Evolutionary conservation across 495 filamentous ascomycete genomes (phyloP).

Genomic region (Neurospora sp.): DNA sequence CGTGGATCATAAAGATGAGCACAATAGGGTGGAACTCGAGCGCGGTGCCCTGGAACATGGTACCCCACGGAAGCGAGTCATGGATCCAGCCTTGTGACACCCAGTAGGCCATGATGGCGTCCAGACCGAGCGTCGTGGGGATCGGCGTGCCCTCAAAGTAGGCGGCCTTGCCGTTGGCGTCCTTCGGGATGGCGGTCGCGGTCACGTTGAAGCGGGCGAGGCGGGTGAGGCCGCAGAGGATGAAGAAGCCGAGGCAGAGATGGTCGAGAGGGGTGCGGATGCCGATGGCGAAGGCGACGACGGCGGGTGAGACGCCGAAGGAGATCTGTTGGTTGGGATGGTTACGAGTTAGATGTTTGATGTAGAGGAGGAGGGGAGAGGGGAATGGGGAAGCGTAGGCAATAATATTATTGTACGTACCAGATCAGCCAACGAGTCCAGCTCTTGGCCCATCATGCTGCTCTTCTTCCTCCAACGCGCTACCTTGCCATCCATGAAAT

Average conservation of each 20-base stretch:
- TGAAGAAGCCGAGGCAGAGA: conserved; percentile 75
- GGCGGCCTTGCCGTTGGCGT: conserved; percentile 76
- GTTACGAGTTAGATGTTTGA: background rate
- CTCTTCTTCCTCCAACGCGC: conserved; percentile 93
- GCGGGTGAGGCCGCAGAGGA: conserved; percentile 88
- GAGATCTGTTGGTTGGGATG: conserved; percentile 55
- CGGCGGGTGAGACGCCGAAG: conserved; percentile 85
- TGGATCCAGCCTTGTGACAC: conserved; percentile 69
- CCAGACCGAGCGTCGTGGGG: conserved; percentile 75
- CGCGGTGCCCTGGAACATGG: conserved; percentile 50
- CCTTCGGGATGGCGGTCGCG: conserved; percentile 76
- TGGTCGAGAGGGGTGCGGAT: conserved; percentile 81
- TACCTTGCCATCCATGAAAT: conserved; percentile 96
- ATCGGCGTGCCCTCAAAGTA: conserved; percentile 98
- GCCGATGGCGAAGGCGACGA: conserved; percentile 79
- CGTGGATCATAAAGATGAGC: conserved; percentile 69
- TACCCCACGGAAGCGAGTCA: conserved; percentile 63
- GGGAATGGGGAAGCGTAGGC: background rate
- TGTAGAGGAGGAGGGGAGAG: background rate
- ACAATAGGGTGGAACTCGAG: conserved; percentile 86
- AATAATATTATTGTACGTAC: conserved; percentile 37
- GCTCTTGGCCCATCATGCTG: conserved; percentile 92
- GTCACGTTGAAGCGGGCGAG: conserved; percentile 97
- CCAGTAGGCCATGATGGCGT: conserved; percentile 83
- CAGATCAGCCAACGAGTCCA: conserved; percentile 94